Percentiles rank a stretch among this genome's conserved stretches.
Evolutionary conservation across 441 rosid genomes (phyloP).

Genomic region (Erysimum pusillum): DNA sequence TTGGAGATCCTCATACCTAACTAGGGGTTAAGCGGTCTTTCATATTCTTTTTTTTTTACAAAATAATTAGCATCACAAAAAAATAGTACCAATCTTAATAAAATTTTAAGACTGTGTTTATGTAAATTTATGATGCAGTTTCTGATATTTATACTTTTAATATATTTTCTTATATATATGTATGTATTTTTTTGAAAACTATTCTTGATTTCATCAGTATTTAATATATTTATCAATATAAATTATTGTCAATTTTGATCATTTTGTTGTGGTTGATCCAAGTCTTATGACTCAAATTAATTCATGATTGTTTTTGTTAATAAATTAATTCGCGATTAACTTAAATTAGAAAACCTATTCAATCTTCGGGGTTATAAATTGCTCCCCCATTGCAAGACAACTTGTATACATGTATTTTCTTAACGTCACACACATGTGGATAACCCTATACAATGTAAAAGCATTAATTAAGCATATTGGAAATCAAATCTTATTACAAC

Average conservation of each 20-base stretch:
- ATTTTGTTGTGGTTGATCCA: conserved; percentile 18
- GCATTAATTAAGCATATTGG: conserved; percentile 5
- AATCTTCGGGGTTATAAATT: conserved; percentile 30
- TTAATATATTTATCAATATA: not conserved
- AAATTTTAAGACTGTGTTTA: not conserved
- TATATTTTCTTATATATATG: not conserved
- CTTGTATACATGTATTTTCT: conserved; percentile 7
- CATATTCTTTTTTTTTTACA: not conserved
- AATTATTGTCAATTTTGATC: not conserved
- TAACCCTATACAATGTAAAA: conserved; percentile 15
- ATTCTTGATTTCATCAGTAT: not conserved
- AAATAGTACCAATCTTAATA: not conserved
- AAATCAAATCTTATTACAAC: conserved; percentile 16
- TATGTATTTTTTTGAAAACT: too few species aligned
- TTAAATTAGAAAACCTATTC: conserved; percentile 30
- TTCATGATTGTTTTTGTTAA: not conserved
- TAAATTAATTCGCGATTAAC: conserved; percentile 13
- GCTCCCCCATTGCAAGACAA: conserved; percentile 44
- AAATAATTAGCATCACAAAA: not conserved
- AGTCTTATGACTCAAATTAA: conserved; percentile 22
- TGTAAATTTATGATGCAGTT: not conserved
- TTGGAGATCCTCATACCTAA: conserved; percentile 22
- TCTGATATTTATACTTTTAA: not conserved
- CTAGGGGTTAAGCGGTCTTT: conserved; percentile 18
- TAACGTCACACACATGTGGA: conserved; percentile 19